phyloP scores from a whole-genome alignment of 805 yeast species.

The Komagataella pastoris region DNA sequence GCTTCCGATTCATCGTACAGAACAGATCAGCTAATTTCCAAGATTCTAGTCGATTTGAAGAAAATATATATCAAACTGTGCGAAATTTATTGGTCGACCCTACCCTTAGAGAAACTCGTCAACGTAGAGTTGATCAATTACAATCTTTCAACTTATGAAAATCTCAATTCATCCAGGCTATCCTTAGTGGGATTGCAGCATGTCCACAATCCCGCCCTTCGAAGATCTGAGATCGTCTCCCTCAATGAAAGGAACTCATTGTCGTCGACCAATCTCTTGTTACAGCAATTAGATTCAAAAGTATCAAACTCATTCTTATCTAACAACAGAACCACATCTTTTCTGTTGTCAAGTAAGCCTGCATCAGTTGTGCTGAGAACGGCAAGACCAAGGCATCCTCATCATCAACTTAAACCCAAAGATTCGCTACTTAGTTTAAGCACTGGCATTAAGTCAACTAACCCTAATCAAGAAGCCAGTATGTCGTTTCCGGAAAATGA shows the following conservation, averaged over 20 bases:
- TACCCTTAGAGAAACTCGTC: conserved; percentile 10
- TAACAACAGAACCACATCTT: background rate
- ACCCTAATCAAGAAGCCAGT: background rate
- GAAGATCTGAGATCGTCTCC: conserved; percentile 26
- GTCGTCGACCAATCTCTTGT: conserved; percentile 10
- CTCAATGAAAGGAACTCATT: conserved; percentile 14
- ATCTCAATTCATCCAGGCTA: conserved; percentile 17
- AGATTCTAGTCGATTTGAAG: conserved; percentile 18
- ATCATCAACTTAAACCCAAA: background rate
- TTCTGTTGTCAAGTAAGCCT: background rate
- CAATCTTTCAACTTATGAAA: conserved; percentile 12
- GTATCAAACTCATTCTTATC: conserved; percentile 2
- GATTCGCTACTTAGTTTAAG: conserved; percentile 10
- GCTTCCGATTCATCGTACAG: conserved; percentile 10
- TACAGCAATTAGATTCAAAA: conserved; percentile 8
- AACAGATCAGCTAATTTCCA: conserved; percentile 6
- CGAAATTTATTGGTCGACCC: conserved; percentile 18
- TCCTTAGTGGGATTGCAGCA: conserved; percentile 24
- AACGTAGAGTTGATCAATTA: conserved; percentile 9
- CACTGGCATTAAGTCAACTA: background rate
- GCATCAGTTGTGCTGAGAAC: background rate
- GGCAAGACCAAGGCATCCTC: background rate
- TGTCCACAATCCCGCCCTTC: conserved; percentile 21
- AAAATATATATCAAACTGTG: conserved; percentile 18
- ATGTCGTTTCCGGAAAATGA: conserved; percentile 2